phyloP scores from a whole-genome alignment of 2,329 filamentous ascomycete genomes.

The Ceratocystis cubensis region DNA sequence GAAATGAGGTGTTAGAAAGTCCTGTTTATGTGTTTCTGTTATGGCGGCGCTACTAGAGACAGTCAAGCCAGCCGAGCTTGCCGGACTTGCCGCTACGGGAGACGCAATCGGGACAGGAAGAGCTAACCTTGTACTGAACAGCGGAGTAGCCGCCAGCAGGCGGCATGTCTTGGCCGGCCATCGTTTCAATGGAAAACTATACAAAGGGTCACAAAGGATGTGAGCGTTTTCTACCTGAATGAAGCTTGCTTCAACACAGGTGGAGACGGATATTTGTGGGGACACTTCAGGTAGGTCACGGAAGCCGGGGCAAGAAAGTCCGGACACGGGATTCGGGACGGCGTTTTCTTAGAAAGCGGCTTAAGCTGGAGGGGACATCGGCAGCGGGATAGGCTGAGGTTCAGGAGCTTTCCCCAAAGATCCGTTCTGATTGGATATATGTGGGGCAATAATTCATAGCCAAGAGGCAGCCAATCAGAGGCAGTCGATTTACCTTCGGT shows the following conservation, averaged over 20 bases:
- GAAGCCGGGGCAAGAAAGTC: neutral
- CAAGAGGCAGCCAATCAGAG: neutral
- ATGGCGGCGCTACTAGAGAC: neutral
- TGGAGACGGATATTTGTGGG: neutral
- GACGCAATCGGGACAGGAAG: no score
- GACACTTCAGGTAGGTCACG: neutral
- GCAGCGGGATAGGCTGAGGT: neutral
- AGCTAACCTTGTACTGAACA: conserved; percentile 84
- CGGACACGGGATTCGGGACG: neutral
- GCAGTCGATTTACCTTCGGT: neutral
- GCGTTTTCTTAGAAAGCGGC: neutral
- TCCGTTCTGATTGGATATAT: neutral
- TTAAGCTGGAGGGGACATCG: neutral
- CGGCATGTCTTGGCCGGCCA: conserved; percentile 70
- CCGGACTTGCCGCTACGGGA: neutral
- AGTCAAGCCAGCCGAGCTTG: no score
- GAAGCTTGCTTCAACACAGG: neutral
- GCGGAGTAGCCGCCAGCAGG: conserved; percentile 86
- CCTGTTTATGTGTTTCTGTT: neutral
- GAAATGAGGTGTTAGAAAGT: neutral
- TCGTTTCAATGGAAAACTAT: conserved; percentile 2
- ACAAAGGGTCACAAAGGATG: neutral
- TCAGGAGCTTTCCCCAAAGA: neutral
- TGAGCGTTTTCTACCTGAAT: neutral
- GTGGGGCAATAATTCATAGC: neutral